These are phyloP conservation scores for Xylariaceae sp. DNA, from an alignment of 2,329 filamentous ascomycete species.

Conservation along the genomic window DNA sequence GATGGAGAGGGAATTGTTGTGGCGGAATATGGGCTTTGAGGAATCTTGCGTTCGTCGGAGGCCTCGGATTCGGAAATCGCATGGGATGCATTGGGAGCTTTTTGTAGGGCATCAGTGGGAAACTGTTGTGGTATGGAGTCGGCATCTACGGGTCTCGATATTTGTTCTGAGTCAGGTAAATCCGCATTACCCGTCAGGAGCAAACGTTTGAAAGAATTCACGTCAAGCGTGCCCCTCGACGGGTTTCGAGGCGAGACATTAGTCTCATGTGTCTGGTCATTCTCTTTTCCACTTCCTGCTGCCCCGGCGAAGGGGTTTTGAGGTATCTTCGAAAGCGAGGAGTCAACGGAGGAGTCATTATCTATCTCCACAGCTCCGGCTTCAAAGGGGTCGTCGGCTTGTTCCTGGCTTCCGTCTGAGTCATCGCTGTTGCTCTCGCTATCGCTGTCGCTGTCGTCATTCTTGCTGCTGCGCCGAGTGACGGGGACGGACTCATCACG, in stretches of 20 bases:
- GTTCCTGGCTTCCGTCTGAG: constrained; percentile 27
- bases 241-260: constrained; percentile 32
- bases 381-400: constrained; percentile 24
- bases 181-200: constrained; percentile 66
- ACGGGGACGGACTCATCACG: constrained; percentile 45
- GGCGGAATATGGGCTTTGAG: constrained; percentile 29
- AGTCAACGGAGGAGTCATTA: constrained; percentile 17
- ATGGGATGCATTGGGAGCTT: constrained; percentile 54
- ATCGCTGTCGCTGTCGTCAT: constrained; percentile 19
- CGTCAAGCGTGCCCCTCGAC: constrained; percentile 55
- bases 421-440: constrained; percentile 24
- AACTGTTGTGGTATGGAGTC: constrained; percentile 57
- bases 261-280: constrained; percentile 29
- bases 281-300: constrained; percentile 45
- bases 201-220: constrained; percentile 70
- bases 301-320: constrained; percentile 55
- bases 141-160: constrained; percentile 39
- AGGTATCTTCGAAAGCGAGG: constrained; percentile 31
- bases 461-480: constrained; percentile 9
- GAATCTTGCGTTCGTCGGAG: constrained; percentile 39
- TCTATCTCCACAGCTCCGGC: constrained; percentile 15
- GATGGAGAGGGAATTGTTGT: constrained; percentile 21
- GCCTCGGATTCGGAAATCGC: constrained; percentile 51
- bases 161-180: constrained; percentile 23
- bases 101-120: constrained; percentile 45